A percentile compares a stretch with the other conserved stretches of the same genome.
Evolutionary conservation across 2,329 filamentous ascomycete species (phyloP).

Genomic region (Escovopsis sp.): DNA sequence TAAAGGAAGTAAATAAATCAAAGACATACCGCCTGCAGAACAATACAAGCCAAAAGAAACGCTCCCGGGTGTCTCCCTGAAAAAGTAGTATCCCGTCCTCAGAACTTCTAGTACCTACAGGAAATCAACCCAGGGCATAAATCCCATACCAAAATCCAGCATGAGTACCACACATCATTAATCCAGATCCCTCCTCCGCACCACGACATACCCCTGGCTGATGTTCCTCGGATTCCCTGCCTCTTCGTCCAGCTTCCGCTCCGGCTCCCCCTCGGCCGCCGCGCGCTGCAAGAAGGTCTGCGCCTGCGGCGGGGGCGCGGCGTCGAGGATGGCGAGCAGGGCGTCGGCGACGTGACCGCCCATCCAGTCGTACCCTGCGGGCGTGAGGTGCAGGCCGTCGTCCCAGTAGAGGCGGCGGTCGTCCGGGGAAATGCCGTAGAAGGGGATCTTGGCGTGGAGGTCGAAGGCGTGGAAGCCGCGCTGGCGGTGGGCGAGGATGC

Average conservation of each 20-base stretch:
- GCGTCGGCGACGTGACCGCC: conserved; percentile 39
- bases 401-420: conserved; percentile 40
- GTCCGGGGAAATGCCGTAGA: conserved; percentile 28
- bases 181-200: conserved; percentile 35
- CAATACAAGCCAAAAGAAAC: too few relatives aligned
- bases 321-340: conserved; percentile 31
- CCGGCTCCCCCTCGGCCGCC: conserved; percentile 23
- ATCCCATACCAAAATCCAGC: too few relatives aligned
- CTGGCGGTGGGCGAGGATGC: conserved; percentile 33
- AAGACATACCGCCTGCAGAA: neutral
- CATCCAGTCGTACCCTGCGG: conserved; percentile 46
- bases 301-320: conserved; percentile 5
- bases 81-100: too few relatives aligned
- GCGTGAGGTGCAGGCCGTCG: conserved; percentile 43
- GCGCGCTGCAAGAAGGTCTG: conserved; percentile 11
- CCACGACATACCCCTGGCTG: conserved; percentile 37
- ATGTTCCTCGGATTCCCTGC: conserved; percentile 28
- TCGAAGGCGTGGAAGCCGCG: conserved; percentile 43
- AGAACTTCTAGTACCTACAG: too few relatives aligned
- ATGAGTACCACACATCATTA: too few relatives aligned
- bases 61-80: too few relatives aligned
- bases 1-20: neutral
- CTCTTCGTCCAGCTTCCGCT: conserved; percentile 33
- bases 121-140: too few relatives aligned
- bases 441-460: conserved; percentile 38